Percentiles rank a stretch among this genome's conserved stretches.
phyloP scores from a whole-genome alignment of 441 rosid species.

The Codiaeum variegatum region DNA sequence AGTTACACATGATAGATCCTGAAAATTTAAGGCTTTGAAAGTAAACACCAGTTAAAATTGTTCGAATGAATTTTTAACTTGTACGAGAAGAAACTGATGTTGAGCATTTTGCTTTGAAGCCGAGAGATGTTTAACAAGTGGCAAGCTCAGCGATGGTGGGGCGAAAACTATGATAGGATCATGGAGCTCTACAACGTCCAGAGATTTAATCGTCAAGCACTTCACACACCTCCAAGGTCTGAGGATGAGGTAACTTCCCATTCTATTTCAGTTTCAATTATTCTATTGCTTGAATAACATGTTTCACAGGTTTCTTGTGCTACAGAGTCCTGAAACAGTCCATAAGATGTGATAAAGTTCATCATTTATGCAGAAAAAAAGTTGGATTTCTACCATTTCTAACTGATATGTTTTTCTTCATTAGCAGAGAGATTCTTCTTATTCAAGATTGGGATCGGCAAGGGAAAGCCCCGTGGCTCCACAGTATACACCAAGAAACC shows the following conservation, averaged over 20 bases:
- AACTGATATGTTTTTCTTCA: neutral
- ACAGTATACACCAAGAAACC: constrained; percentile 58
- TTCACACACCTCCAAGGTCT: constrained; percentile 83
- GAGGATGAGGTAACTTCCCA: constrained; percentile 75
- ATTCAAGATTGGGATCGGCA: constrained; percentile 67
- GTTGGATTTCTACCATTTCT: neutral
- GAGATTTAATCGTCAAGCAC: constrained; percentile 93
- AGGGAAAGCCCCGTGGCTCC: constrained; percentile 68
- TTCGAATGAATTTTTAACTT: neutral
- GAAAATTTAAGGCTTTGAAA: neutral
- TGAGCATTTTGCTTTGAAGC: constrained; percentile 41
- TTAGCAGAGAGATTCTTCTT: constrained; percentile 77
- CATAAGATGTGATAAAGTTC: neutral
- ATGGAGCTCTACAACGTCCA: constrained; percentile 98
- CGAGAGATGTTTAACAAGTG: constrained; percentile 95
- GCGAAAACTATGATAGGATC: constrained; percentile 88
- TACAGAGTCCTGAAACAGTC: neutral
- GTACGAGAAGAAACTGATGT: constrained; percentile 27
- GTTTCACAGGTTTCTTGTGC: neutral
- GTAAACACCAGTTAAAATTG: neutral
- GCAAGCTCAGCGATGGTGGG: constrained; percentile 99
- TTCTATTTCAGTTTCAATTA: neutral
- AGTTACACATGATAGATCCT: neutral
- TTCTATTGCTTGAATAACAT: neutral
- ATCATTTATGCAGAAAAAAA: neutral